Percentiles rank a stretch among this genome's conserved stretches.
Evolutionary conservation across 352 stramenopile species (phyloP).

Genomic region (Aphanomyces invadans): DNA sequence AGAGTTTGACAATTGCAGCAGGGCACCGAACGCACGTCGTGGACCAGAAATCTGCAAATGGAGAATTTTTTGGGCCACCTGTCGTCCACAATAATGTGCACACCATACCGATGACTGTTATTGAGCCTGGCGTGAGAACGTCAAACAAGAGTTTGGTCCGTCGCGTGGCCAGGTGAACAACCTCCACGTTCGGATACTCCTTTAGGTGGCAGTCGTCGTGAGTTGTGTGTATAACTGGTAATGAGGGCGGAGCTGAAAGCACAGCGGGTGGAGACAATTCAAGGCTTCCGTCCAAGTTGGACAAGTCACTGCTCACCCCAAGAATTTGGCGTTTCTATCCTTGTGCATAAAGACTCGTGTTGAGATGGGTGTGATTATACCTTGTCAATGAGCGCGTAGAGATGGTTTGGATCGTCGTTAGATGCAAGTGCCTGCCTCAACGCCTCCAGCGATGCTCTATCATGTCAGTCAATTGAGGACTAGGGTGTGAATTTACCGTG

Average conservation of each 20-base stretch:
- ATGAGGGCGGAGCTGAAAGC: neutral
- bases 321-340: neutral
- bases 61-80: too few species aligned
- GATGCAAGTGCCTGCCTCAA: neutral
- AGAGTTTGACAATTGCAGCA: neutral
- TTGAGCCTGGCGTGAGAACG: neutral
- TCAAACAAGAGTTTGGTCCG: neutral
- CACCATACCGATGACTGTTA: slow-evolving; percentile 4
- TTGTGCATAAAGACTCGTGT: neutral
- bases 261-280: neutral
- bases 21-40: slow-evolving; percentile 6
- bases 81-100: too few species aligned
- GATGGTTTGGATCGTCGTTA: neutral
- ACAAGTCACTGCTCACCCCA: neutral
- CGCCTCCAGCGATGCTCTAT: neutral
- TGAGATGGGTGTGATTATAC: neutral
- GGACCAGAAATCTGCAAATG: slow-evolving; percentile 13
- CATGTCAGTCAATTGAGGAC: neutral
- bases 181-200: neutral
- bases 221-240: neutral
- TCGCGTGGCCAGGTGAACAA: neutral
- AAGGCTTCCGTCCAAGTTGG: neutral
- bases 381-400: neutral
- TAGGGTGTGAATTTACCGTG: neutral
- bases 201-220: neutral